Base-by-base conservation (phyloP, 208 protist genomes). In the Crithidia fasciculata region DNA sequence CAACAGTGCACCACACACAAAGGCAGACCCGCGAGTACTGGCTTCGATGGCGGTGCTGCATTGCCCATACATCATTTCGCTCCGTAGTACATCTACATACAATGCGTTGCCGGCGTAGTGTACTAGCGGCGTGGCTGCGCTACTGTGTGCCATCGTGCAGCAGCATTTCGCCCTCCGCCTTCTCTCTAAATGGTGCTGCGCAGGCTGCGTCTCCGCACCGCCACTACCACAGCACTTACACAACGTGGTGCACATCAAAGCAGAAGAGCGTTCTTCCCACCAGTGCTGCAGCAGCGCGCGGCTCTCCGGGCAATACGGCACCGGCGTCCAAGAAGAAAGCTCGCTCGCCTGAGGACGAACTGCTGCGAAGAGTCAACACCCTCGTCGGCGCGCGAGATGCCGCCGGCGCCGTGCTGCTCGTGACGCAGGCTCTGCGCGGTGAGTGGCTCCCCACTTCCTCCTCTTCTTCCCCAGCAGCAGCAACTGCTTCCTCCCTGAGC, bases 331-430 rank as follows among this genome's bases (percentile, higher is more conserved):
- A 64, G 39, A 64, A 18, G 40, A 13, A 28, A 9, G 4, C 7
- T 6, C 36, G 56, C 40, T 72, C 69, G 36, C 71, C 71, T 5
- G 65, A 75, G 60, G 72, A 69, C 7, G 13, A 41, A 8, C 72
- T 82, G 7, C 15, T 72, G 39, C 58, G 70, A 37, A 57, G 41
- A 16, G 78, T 83, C 13, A 83, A 83, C 64, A 19, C 63, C 9
- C 61, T 80, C 6, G 78, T 76, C 9, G 68, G 69, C 7, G 10
- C 64, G 49, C 69, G 78, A 16, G 59, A 83, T 55, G 78, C 73
- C 4, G 60, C 19, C 2, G 72, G 19, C 8, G 78, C 78, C 2
- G 78, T 83, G 65, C 58, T 62, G 40, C 52, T 58, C 8, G 57
- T 83, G 15, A 66, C 44, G 39, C 39, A 4, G 4, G 72, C 73